Evolutionary conservation across 2,329 filamentous ascomycete species (phyloP), one percentile per base, ranked within the genome.

Genomic region (Aspergillus latus): DNA sequence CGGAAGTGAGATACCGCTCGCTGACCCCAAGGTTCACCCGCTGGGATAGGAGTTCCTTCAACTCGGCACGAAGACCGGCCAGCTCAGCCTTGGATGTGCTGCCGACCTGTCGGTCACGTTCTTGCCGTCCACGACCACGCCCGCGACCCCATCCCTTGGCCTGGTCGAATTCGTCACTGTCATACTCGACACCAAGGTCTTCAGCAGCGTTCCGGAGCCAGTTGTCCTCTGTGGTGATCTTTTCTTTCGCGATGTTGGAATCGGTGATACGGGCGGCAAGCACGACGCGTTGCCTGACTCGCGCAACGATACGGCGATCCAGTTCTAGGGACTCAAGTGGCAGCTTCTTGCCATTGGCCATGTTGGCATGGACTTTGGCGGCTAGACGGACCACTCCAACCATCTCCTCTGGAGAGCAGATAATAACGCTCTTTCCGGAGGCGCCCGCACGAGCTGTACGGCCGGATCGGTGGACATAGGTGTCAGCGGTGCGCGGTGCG

Each of bases 401-500:
- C 1, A 96, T 91, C 76, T 99, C 94, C 58, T 97, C 93, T 0
- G 94, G 93, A 0, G 88, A 86, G 68, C 94, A 97, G 51, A 99
- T 85, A 4, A 99, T 79, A 56, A 99, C 86, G 66, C 90, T 96
- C 36, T 89, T 84, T 37, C 94, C 94, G 0, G 82, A 84, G 10
- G 84, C 84, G 16, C 87, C 84, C 2, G 89, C 93, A 68, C 94
- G 90, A 1, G 94, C 94, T 1, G 94, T 97, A 62, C 94, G 89
- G 10, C 94, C 94, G 1, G 94, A 97, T 26, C 94, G 87, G 71
- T 99, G 94, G 11, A 99, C 92, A 69, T 99, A 99, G 47, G 88
- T 88, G 72, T 97, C 93, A 34, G 94, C 94, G 1, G 91, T 82
- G 56, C 92, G 88, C 1, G 94, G 94, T 0, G 97, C 87, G 73